Conservation (phyloP, 768 basidiomycete species). For the Lyophyllum decastes region DNA sequence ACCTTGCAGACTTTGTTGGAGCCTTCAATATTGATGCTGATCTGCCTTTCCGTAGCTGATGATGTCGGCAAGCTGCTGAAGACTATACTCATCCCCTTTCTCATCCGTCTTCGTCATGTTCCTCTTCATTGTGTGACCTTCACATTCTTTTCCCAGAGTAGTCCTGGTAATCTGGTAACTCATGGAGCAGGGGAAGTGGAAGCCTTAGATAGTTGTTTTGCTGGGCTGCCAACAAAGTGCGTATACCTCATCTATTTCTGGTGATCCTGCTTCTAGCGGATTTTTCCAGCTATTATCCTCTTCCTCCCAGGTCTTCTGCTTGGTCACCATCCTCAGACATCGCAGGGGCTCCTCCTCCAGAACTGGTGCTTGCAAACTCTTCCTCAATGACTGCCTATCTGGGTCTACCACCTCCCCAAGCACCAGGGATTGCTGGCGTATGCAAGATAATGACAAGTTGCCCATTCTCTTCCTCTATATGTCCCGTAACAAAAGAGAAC, state of each 20-base stretch:
- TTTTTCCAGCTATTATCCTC: neutral
- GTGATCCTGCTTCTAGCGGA: neutral
- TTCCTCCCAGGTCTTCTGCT: neutral
- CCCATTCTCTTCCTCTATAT: too few relatives aligned
- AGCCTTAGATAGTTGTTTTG: neutral
- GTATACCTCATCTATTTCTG: neutral
- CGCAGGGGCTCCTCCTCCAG: too few relatives aligned
- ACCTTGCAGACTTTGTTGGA: neutral
- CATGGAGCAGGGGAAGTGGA: neutral
- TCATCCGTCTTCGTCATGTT: neutral
- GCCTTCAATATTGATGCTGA: neutral
- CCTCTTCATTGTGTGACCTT: neutral
- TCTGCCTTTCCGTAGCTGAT: neutral
- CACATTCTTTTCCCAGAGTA: neutral
- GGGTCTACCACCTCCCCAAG: too few relatives aligned
- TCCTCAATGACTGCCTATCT: too few relatives aligned
- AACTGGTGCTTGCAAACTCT: too few relatives aligned
- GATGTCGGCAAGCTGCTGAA: neutral
- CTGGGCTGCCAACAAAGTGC: neutral
- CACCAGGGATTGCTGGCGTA: too few relatives aligned
- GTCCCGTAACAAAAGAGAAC: too few relatives aligned
- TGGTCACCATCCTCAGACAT: neutral
- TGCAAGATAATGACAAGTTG: too few relatives aligned
- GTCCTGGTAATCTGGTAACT: neutral
- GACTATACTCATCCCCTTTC: neutral